Conservation (phyloP, 2,329 filamentous ascomycete genomes). For the Niveomyces coronatus region DNA sequence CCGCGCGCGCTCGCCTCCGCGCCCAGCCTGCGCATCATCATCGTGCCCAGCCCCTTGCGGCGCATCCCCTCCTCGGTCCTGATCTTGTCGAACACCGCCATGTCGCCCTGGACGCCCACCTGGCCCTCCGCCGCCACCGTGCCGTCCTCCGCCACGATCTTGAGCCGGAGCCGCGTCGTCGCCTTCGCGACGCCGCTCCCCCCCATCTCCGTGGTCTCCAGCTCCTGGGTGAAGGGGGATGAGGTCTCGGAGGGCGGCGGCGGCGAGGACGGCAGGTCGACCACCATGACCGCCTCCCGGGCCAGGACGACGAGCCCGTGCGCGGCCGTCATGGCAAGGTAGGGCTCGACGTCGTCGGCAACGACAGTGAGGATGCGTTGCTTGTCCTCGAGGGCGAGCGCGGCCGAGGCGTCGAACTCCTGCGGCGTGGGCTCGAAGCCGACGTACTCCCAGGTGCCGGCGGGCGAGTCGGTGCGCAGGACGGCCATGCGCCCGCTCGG, state of each 20-base stretch:
- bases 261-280: background rate
- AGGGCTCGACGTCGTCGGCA: background rate
- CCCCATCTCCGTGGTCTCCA: background rate
- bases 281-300: conserved; percentile 6
- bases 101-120: background rate
- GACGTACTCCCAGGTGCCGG: conserved; percentile 4
- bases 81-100: conserved; percentile 8
- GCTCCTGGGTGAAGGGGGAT: background rate
- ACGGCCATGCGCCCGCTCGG: background rate
- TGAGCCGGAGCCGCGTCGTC: conserved; percentile 1
- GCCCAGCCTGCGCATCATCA: conserved; percentile 3
- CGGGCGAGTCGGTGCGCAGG: conserved; percentile 5
- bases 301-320: conserved; percentile 5
- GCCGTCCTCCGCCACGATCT: background rate
- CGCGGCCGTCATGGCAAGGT: background rate
- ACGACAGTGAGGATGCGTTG: conserved; percentile 5
- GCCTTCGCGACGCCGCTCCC: background rate
- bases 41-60: background rate
- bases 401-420: background rate
- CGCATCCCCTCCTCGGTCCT: conserved; percentile 7
- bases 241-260: background rate
- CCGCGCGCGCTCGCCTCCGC: conserved; percentile 1
- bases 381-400: background rate
- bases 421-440: conserved; percentile 3
- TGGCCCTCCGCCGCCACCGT: background rate